Evolutionary conservation across 2,329 filamentous ascomycete genomes (phyloP), one percentile per base, ranked within the genome.

Genomic region (Cyanodermella asteris): DNA sequence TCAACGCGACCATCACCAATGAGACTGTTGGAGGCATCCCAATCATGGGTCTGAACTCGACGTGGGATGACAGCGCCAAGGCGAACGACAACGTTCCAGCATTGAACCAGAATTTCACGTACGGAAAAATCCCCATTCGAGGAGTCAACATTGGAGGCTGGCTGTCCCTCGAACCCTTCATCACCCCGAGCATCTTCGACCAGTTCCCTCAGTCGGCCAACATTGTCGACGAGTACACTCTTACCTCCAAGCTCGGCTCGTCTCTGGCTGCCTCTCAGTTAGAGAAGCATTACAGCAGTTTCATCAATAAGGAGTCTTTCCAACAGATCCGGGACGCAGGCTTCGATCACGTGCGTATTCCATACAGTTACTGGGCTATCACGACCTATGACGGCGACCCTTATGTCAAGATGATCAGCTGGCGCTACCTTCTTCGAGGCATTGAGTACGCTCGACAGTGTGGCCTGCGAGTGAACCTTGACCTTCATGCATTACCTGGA

Each of bases 401-500:
- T 2, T 97, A 91, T 42, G 60, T 97, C 2, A 66, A 75, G 31
- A 71, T 81, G 20, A 76, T 80, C 1, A 73, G 77, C 2, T 97
- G 84, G 84, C 65, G 87, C 8, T 97, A 97, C 42, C 68, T 97
- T 2, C 63, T 97, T 7, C 72, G 87, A 10, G 78, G 63, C 7
- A 91, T 97, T 36, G 87, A 97, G 46, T 97, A 78, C 63, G 78
- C 76, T 22, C 73, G 87, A 14, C 82, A 90, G 42, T 75, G 93
- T 45, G 87, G 87, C 0, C 56, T 97, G 4, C 73, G 87, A 2
- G 69, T 97, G 20, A 94, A 94, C 34, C 65, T 97, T 4, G 87
- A 97, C 45, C 53, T 93, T 4, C 87, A 97, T 50, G 81, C 64
- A n/a, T 57, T 87, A 0, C 84, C 84, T 0, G 87, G 87, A 0